These are phyloP conservation scores for Scedosporium apiospermum DNA, from an alignment of 2,329 filamentous ascomycete species.

Conservation along the genomic window DNA sequence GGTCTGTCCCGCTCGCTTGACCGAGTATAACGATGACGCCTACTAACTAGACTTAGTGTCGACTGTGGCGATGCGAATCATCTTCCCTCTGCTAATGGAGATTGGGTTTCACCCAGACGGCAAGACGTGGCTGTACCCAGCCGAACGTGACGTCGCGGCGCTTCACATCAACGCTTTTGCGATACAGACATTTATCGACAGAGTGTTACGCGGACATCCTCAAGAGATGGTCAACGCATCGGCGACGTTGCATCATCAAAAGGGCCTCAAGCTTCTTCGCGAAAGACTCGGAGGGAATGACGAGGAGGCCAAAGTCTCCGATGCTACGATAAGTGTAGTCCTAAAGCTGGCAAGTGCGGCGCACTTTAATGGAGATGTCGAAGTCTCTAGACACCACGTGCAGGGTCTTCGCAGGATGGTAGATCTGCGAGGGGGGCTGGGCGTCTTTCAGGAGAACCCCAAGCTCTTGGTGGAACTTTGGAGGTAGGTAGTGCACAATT, in stretches of 20 bases:
- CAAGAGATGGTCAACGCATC: not conserved
- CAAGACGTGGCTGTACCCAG: not conserved
- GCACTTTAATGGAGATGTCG: not conserved
- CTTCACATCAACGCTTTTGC: not conserved
- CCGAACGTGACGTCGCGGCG: not conserved
- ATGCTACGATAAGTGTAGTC: not conserved
- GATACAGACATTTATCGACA: not conserved
- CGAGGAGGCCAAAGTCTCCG: not conserved
- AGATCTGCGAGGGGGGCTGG: not conserved
- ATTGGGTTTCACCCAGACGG: not conserved
- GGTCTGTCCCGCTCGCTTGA: not conserved
- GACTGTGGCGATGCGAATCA: not conserved
- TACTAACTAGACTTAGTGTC: not conserved
- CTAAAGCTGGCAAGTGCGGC: not conserved
- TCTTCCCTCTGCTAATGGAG: not conserved
- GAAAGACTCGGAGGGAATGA: not conserved
- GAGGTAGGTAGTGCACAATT: not conserved
- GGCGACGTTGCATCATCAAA: not conserved
- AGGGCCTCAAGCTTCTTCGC: not conserved
- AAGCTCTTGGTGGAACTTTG: not conserved
- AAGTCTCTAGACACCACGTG: not conserved
- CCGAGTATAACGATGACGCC: too few relatives aligned
- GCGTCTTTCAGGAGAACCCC: not conserved
- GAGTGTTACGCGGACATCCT: not conserved
- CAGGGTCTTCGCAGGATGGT: not conserved